Percentiles rank a stretch among this genome's conserved stretches.
These are phyloP conservation scores for Lindgomyces ingoldianus DNA, from an alignment of 495 filamentous ascomycete species.

Conservation along the genomic window DNA sequence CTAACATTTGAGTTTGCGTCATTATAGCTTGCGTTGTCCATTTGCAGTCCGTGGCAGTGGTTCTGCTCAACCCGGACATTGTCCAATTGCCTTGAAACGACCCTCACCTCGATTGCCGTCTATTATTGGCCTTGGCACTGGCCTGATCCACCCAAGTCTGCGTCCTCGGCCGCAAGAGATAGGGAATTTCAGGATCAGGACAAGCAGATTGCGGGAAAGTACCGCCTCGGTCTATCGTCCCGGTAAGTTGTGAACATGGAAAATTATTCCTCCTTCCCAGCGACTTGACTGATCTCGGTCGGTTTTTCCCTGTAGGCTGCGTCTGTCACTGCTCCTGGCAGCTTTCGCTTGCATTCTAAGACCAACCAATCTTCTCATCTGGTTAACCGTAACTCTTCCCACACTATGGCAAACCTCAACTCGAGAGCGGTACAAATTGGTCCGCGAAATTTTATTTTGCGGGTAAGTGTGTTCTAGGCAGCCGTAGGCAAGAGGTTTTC, in stretches of 20 bases:
- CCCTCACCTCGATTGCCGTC: constrained; percentile 76
- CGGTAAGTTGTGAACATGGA: constrained; percentile 20
- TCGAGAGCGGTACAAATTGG: constrained; percentile 55
- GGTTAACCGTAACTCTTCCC: constrained; percentile 61
- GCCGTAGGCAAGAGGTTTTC: background rate
- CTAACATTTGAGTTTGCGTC: constrained; percentile 28
- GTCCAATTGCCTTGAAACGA: constrained; percentile 91
- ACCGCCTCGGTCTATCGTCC: constrained; percentile 9
- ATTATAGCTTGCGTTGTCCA: constrained; percentile 63
- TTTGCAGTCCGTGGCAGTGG: constrained; percentile 93
- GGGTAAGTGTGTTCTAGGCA: constrained; percentile 54
- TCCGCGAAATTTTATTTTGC: constrained; percentile 65
- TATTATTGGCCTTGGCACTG: constrained; percentile 85
- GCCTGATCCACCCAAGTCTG: constrained; percentile 35
- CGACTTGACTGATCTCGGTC: constrained; percentile 16
- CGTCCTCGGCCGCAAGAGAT: constrained; percentile 8
- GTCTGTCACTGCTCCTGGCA: constrained; percentile 70
- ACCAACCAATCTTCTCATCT: constrained; percentile 88
- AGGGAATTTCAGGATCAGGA: constrained; percentile 26
- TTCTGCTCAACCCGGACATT: constrained; percentile 91
- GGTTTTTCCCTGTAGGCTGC: constrained; percentile 51
- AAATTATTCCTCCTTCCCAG: constrained; percentile 9
- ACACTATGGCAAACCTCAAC: constrained; percentile 50
- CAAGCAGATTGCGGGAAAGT: background rate
- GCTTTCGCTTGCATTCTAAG: constrained; percentile 83